Conservation (phyloP, 2,329 filamentous ascomycete genomes). For the Apiospora kogelbergensis region DNA sequence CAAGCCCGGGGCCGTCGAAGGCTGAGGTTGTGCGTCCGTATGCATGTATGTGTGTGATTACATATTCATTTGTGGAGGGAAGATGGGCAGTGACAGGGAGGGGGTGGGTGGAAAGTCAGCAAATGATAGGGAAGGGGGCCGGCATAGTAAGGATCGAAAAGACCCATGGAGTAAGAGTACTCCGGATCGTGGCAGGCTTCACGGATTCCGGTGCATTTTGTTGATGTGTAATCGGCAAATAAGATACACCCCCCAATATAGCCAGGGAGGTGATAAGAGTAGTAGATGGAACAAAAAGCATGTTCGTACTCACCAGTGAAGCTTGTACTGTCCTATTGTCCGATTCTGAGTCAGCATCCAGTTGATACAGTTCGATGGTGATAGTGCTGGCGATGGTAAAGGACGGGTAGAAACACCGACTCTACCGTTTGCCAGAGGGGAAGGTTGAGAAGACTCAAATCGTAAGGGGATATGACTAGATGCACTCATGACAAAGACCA, state of each 20-base stretch:
- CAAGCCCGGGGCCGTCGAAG: slow-evolving; percentile 27
- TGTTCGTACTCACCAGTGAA: slow-evolving; percentile 26
- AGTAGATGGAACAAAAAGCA: background rate
- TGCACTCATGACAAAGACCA: background rate
- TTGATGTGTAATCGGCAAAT: background rate
- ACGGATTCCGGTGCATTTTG: background rate
- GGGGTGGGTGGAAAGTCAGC: slow-evolving; percentile 21
- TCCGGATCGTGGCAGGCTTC: slow-evolving; percentile 3
- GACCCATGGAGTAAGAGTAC: background rate
- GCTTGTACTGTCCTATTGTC: slow-evolving; percentile 28
- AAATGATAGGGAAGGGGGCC: slow-evolving; percentile 19
- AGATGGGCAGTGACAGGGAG: slow-evolving; percentile 24
- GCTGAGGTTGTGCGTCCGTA: slow-evolving; percentile 27
- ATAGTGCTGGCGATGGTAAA: background rate
- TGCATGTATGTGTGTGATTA: slow-evolving; percentile 30
- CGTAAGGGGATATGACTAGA: background rate
- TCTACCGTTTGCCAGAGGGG: background rate
- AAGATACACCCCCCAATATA: background rate
- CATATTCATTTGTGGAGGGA: slow-evolving; percentile 24
- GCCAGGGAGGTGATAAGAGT: background rate
- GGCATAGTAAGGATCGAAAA: slow-evolving; percentile 12
- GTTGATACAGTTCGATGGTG: slow-evolving; percentile 9
- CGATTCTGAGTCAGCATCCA: slow-evolving; percentile 31
- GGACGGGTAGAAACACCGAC: background rate
- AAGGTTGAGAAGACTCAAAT: background rate